Percentiles rank a stretch among this genome's conserved stretches.
phyloP scores from a whole-genome alignment of 23 red algal genomes.

The Gracilaria gracilis region DNA sequence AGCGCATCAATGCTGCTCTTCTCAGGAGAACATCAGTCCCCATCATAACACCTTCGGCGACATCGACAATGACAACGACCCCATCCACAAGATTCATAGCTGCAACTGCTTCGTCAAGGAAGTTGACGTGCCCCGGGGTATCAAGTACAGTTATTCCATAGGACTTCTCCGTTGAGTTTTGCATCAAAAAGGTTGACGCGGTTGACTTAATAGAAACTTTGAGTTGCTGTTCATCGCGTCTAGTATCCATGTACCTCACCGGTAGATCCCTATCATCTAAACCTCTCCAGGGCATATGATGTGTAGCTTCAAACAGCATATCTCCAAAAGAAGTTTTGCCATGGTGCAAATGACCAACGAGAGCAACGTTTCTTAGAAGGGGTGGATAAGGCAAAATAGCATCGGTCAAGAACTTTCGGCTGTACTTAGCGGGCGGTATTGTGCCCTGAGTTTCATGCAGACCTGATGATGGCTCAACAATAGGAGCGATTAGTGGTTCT shows the following conservation, averaged over 20 bases:
- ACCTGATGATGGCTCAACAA: conserved; percentile 57
- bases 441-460: conserved; percentile 61
- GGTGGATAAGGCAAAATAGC: conserved; percentile 51
- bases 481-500: conserved; percentile 78
- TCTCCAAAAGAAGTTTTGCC: conserved; percentile 94
- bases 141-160: conserved; percentile 85
- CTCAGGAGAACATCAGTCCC: conserved; percentile 82
- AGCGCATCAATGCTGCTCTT: conserved; percentile 44
- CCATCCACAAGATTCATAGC: conserved; percentile 81
- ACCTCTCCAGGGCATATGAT: conserved; percentile 54
- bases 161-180: conserved; percentile 64
- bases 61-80: conserved; percentile 92
- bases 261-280: conserved; percentile 67
- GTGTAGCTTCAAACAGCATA: conserved; percentile 79
- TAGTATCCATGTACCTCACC: conserved; percentile 85
- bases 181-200: conserved; percentile 67
- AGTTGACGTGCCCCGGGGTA: conserved; percentile 89
- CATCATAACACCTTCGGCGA: conserved; percentile 86
- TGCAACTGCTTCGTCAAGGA: conserved; percentile 89
- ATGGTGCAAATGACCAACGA: conserved; percentile 93
- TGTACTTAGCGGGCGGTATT: conserved; percentile 47
- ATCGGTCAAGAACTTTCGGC: conserved; percentile 43
- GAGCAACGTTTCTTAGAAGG: conserved; percentile 80
- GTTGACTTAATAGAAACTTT: conserved; percentile 79
- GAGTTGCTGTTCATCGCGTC: conserved; percentile 87